phyloP scores from a whole-genome alignment of 345 rosid species.

The Populus euphratica region DNA sequence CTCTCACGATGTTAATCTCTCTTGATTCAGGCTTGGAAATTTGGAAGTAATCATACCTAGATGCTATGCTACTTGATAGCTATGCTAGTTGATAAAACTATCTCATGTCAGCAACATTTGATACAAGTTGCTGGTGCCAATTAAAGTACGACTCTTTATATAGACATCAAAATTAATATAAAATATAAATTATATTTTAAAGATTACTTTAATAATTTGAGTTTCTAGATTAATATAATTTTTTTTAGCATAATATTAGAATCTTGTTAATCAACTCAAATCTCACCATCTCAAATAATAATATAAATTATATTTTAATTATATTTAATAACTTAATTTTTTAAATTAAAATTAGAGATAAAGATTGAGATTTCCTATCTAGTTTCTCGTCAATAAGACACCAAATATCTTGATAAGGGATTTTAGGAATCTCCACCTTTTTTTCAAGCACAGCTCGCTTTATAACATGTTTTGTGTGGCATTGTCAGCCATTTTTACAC shows the following conservation, averaged over 20 bases:
- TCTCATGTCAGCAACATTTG: not conserved
- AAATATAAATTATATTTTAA: no score
- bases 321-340: no score
- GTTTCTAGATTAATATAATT: no score
- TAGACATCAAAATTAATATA: no score
- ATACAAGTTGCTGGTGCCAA: not conserved
- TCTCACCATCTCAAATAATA: fast-evolving
- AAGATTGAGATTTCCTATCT: not conserved
- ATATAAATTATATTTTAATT: no score
- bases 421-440: not conserved
- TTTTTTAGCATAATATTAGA: fast-evolving
- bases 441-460: not conserved
- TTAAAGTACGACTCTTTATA: not conserved
- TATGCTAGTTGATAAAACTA: not conserved
- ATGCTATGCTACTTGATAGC: not conserved
- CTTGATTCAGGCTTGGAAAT: not conserved
- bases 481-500: slow-evolving; percentile 11
- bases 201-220: no score
- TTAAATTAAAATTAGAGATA: not conserved
- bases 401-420: not conserved
- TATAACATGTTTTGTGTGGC: not conserved
- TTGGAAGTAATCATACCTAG: not conserved
- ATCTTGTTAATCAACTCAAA: no score
- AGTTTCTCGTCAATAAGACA: not conserved
- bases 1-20: not conserved